Percentiles rank a stretch among this genome's conserved stretches.
These are phyloP conservation scores for Meredithiella fracta DNA, from an alignment of 2,329 filamentous ascomycete species.

Conservation along the genomic window DNA sequence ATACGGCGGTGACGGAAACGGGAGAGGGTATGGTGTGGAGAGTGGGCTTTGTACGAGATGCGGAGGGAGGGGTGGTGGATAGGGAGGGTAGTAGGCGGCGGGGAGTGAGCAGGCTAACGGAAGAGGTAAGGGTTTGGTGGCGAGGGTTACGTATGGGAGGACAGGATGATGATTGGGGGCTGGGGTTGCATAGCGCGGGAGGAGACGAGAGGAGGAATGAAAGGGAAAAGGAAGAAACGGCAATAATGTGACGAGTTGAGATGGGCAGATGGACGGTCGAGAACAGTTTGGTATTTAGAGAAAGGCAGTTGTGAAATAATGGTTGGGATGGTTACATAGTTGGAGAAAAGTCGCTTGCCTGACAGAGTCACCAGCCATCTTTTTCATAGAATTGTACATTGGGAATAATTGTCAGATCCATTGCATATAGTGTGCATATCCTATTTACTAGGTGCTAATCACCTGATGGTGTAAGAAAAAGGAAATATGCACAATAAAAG, in stretches of 20 bases:
- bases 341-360: no score
- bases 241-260: background rate
- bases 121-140: background rate
- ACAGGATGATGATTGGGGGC: background rate
- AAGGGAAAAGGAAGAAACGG: background rate
- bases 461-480: background rate
- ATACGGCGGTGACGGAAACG: background rate
- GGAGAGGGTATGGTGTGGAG: background rate
- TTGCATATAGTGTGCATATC: background rate
- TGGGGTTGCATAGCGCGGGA: slow-evolving; percentile 8
- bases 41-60: background rate
- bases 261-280: background rate
- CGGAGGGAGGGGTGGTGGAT: background rate
- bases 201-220: background rate
- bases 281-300: background rate
- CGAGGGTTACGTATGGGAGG: background rate
- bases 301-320: no score
- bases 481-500: background rate
- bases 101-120: background rate
- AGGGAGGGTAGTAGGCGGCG: background rate
- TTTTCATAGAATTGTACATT: background rate
- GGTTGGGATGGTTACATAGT: no score
- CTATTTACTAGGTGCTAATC: background rate
- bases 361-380: background rate
- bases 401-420: background rate